phyloP scores from a whole-genome alignment of 202 grass and related monocot species.

The Sporobolus alterniflorus region DNA sequence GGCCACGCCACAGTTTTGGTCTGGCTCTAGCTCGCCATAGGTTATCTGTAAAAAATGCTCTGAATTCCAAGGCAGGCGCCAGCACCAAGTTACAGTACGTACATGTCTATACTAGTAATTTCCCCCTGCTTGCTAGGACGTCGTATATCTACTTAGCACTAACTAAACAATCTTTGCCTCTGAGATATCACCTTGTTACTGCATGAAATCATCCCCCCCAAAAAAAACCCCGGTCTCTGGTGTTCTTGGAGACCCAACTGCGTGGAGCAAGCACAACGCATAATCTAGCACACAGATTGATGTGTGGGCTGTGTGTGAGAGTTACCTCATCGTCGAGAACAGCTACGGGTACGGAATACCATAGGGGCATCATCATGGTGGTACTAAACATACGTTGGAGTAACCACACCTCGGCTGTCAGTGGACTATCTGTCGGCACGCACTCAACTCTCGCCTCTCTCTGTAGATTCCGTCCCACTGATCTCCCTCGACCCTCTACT shows the following conservation, averaged over 20 bases:
- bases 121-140: neutral
- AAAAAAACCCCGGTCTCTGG: constrained; percentile 12
- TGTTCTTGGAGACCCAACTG: constrained; percentile 1
- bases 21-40: constrained; percentile 30
- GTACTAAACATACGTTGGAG: neutral
- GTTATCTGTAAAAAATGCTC: constrained; percentile 30
- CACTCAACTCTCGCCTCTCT: constrained; percentile 17
- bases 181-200: neutral
- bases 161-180: neutral
- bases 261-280: neutral
- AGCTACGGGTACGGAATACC: neutral
- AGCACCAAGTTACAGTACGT: too few relatives aligned
- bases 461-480: constrained; percentile 1
- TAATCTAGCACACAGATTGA: neutral
- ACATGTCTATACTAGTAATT: neutral
- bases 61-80: constrained; percentile 21
- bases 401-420: constrained; percentile 37
- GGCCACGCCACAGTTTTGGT: constrained; percentile 28
- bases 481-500: neutral
- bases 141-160: neutral
- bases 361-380: neutral
- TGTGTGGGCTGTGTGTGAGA: constrained; percentile 19
- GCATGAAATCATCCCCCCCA: neutral
- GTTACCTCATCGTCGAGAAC: constrained; percentile 29
- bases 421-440: constrained; percentile 56